A percentile compares a stretch with the other conserved stretches of the same genome.
Conservation (phyloP, 2,329 filamentous ascomycete species). For the Sporothrix curviconia region DNA sequence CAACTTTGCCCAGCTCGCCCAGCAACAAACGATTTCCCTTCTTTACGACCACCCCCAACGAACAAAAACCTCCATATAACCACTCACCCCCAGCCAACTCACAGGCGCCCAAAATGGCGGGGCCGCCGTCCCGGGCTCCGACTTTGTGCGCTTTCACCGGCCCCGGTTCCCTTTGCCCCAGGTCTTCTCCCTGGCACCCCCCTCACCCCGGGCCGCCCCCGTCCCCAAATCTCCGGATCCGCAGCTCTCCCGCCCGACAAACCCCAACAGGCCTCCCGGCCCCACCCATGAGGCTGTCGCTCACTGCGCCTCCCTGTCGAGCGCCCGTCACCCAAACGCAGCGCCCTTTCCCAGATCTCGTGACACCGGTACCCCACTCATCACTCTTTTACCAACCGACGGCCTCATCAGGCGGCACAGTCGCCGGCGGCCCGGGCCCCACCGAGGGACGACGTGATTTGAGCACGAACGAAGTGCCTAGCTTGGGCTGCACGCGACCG, state of each 20-base stretch:
- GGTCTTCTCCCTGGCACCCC: slow-evolving; percentile 81
- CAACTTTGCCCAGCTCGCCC: neutral
- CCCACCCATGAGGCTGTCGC: slow-evolving; percentile 91
- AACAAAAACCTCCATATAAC: neutral
- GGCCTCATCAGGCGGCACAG: slow-evolving; percentile 84
- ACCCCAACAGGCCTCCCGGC: slow-evolving; percentile 82
- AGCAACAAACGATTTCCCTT: neutral
- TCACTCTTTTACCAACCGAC: slow-evolving; percentile 86
- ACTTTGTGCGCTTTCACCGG: slow-evolving; percentile 62
- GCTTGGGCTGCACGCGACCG: slow-evolving; percentile 70
- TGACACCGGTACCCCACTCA: slow-evolving; percentile 90
- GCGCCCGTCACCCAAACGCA: slow-evolving; percentile 94
- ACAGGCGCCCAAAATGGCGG: too few species aligned
- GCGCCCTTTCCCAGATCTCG: slow-evolving; percentile 88
- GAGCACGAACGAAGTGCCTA: slow-evolving; percentile 73
- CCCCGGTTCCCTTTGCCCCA: slow-evolving; percentile 71
- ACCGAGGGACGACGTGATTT: slow-evolving; percentile 65
- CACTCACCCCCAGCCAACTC: too few species aligned
- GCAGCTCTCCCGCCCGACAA: slow-evolving; percentile 72
- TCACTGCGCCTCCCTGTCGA: slow-evolving; percentile 90
- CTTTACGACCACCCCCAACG: neutral
- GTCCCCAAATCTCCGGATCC: slow-evolving; percentile 93
- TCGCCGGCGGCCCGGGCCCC: slow-evolving; percentile 64
- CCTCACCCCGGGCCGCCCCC: slow-evolving; percentile 82
- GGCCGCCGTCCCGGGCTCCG: slow-evolving; percentile 3